Evolutionary conservation across 1,284 basidiomycete species (phyloP), one percentile per base, ranked within the genome.

Genomic region (Psilocybe mexicana): DNA sequence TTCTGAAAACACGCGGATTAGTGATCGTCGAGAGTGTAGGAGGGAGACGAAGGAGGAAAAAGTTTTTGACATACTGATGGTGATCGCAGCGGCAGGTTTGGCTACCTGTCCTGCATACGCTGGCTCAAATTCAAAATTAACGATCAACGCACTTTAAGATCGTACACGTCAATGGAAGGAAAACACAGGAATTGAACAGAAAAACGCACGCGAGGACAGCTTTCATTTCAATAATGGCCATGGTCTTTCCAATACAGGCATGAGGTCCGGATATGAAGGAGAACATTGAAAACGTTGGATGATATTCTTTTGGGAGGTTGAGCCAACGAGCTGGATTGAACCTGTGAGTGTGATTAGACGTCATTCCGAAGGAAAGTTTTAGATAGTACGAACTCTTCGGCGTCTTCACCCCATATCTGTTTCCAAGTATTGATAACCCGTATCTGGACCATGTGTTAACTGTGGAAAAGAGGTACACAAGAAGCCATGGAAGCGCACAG

Each of bases 211-310:
- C 73, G 8, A 81, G 60, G 14, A 82, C 74, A 36, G 77, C 77
- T 62, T 81, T 82, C 80, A 81, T 83, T 66, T 83, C 81, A 35
- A 77, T 74, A 14, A 82, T 74, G 0, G 79, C 73, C 81, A 83
- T 82, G 0, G 79, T 81, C 65, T 76, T 80, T 2, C 78, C 79
- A 36, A 81, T 82, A 62, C 79, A 81, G 0, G 70, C 76, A 54
- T 81, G 79, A 5, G 80, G 79, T 1, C 79, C 79, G 6, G 74
- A 70, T 49, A 81, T 72, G 65, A 82, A 81, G 0, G 77, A 76
- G 24, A 80, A 65, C 6, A 77, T 65, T 3, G 77, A 78, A 44
- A 74, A 76, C 0, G 67, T 67, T 1, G 74, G 54, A 53, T 74
- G 70, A 58, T 75, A 77, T 0, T 64, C 64, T 43, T 70, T 64